Evolutionary conservation across 202 grass and related monocot genomes (phyloP), one percentile per base, ranked within the genome.

Genomic region (Panicum virgatum): DNA sequence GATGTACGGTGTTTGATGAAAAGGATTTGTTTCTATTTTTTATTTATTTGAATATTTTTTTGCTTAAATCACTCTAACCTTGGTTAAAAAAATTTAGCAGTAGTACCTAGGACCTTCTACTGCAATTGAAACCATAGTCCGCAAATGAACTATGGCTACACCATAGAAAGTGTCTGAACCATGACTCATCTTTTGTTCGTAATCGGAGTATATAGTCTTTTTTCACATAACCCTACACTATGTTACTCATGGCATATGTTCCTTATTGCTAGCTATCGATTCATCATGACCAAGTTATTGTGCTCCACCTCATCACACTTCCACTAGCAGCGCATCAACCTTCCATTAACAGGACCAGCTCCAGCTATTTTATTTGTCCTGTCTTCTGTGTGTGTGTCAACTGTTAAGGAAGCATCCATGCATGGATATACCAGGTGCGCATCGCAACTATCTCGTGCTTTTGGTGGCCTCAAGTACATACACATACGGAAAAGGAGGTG

Each of bases 351-450:
- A 72, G 27, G 27, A 73, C 47, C 48, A 73, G 32, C 3, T n/a
- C 22, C 22, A 54, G 9, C 46, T 38, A 57, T 7, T 44, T 29
- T n/a, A n/a, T n/a, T n/a, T 69, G 50, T 44, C 36, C 10, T 22
- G 23, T 54, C 11, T 5, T 75, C 46, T 6, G 16, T 43, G 10
- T 53, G n/a, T n/a, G 62, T 54, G 61, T 26, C 66, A 37, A 20
- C 18, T 52, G 46, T n/a, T 48, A 14, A 74, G 68, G 56, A 82
- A 63, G 45, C 59, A 70, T 42, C 53, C 52, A n/a, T 84, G 63
- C 29, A 76, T 51, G 53, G 15, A 48, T 72, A 19, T n/a, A n/a
- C 62, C 62, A 27, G 40, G n/a, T 34, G 83, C 54, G 16, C 67
- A n/a, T 9, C 16, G 62, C 54, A 45, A 76, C 66, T 76, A 19